Evolutionary conservation across 2,329 filamentous ascomycete species (phyloP), one percentile per base, ranked within the genome.

Genomic region (Hysterium pulicare): DNA sequence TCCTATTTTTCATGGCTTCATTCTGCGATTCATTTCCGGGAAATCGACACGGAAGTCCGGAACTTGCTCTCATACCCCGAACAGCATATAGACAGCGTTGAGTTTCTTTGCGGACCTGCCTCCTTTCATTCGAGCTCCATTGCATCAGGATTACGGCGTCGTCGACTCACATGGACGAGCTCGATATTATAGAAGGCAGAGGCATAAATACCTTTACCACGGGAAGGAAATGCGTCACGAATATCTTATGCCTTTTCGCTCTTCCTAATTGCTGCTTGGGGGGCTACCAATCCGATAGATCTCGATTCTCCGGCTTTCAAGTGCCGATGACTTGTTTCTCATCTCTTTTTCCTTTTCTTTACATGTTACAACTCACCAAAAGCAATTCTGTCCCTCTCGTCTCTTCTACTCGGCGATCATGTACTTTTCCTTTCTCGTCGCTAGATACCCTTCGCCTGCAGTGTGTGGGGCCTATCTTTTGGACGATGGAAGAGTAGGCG

Each of bases 71-170:
- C 66, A 70, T 71, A 70, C 68, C 69, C 68, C 64, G 62, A 70
- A 57, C 68, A 70, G 69, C 69, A 72, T 71, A 72, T 73, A 73
- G 71, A 73, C 64, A 71, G 68, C 70, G 69, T 70, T 64, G 64
- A 67, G 66, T 72, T 72, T 70, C 58, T 62, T 57, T 66, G 64
- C 62, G 61, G 58, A 58, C 58, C 63, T 62, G 62, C 60, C 58
- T 65, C 55, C 46, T 60, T 60, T 61, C n/a, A n/a, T 64, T 62
- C 59, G 61, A 59, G 55, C 38, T 48, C 40, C 23, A 54, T 61
- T 65, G 57, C 60, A 65, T 58, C 54, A 63, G 55, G 61, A 64
- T 61, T 57, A 58, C 62, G 47, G 49, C 50, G 45, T 51, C 53
- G 58, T 62, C 61, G 54, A 53, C 49, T 53, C 55, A n/a, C n/a